Percentiles rank a stretch among this genome's conserved stretches.
Conservation (phyloP, 257 asterid species). For the Nicotiana benthamiana region DNA sequence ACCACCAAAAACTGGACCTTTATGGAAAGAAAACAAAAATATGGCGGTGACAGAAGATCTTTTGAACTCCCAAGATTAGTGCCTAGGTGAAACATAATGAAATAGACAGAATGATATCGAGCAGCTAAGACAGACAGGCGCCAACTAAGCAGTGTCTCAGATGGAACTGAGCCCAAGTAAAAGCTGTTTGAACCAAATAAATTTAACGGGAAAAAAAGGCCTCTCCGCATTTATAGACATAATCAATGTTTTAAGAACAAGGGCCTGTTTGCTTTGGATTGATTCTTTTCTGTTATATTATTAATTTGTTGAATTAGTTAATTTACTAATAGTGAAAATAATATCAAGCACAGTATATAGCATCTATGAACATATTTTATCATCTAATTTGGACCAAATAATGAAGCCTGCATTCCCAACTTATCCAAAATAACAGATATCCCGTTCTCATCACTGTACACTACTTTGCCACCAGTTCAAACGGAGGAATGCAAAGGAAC, state of each 20-base stretch:
- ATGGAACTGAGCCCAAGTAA: too few relatives aligned
- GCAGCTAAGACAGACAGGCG: too few relatives aligned
- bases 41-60: background rate
- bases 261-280: background rate
- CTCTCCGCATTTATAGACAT: background rate
- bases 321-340: background rate
- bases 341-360: background rate
- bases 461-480: background rate
- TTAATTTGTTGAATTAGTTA: background rate
- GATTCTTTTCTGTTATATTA: background rate
- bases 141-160: too few relatives aligned
- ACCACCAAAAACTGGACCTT: background rate
- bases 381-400: background rate
- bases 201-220: background rate
- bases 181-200: background rate
- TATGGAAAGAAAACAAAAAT: background rate
- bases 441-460: background rate
- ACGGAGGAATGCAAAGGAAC: background rate
- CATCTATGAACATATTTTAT: background rate
- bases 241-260: background rate
- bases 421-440: background rate
- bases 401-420: constrained; percentile 1
- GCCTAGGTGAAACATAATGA: background rate
- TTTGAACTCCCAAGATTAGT: background rate
- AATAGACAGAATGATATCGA: background rate